Conservation (phyloP, 2,329 filamentous ascomycete genomes). For the Waltergamsia citrina region DNA sequence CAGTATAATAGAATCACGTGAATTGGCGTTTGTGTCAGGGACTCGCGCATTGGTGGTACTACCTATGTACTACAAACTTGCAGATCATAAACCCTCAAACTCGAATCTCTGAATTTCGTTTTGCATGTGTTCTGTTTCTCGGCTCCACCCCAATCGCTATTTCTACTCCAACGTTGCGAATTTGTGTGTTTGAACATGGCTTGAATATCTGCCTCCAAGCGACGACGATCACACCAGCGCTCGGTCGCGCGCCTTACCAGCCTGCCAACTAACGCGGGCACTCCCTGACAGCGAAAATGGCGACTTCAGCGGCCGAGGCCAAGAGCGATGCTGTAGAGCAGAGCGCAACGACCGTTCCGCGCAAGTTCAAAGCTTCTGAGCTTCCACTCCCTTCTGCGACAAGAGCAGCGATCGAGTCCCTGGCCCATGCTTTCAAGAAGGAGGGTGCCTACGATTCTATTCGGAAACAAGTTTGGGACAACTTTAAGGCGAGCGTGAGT, state of each 20-base stretch:
- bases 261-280: background rate
- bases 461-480: slow-evolving; percentile 67
- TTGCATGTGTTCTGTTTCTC: no score
- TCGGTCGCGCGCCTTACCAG: background rate
- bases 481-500: slow-evolving; percentile 60
- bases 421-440: slow-evolving; percentile 78
- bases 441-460: slow-evolving; percentile 75
- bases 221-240: no score
- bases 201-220: no score
- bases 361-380: slow-evolving; percentile 64
- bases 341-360: slow-evolving; percentile 7
- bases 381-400: slow-evolving; percentile 67
- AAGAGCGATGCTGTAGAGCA: background rate
- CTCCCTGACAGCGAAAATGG: background rate
- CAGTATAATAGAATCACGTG: slow-evolving; percentile 1
- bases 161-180: no score
- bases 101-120: no score
- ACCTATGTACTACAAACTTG: no score
- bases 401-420: slow-evolving; percentile 60
- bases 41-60: no score
- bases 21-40: slow-evolving; percentile 4
- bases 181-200: no score
- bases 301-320: background rate
- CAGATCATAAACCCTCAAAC: no score
- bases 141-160: no score